A percentile compares a stretch with the other conserved stretches of the same genome.
phyloP scores from a whole-genome alignment of 2,329 filamentous ascomycete species.

The Huntiella savannae region DNA sequence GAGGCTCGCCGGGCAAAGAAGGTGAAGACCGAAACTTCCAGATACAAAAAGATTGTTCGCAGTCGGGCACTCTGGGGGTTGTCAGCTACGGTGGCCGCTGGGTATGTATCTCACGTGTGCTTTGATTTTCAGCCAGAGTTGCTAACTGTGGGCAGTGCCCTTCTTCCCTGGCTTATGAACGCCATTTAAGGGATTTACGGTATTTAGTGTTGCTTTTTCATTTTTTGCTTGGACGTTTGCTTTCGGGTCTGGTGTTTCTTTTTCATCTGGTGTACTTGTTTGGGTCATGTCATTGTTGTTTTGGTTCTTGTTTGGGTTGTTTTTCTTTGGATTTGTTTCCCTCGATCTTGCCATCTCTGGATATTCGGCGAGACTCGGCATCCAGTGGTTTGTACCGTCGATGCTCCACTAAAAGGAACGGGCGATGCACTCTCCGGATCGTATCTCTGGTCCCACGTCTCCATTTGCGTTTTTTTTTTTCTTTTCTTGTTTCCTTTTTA shows the following conservation, averaged over 20 bases:
- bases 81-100: constrained; percentile 69
- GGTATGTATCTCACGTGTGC: constrained; percentile 42
- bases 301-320: background rate
- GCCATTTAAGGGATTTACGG: constrained; percentile 22
- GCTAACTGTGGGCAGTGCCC: constrained; percentile 19
- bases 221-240: background rate
- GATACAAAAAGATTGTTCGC: constrained; percentile 72
- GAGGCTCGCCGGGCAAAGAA: constrained; percentile 48
- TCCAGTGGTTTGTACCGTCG: too few species aligned
- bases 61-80: constrained; percentile 73
- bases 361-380: too few species aligned
- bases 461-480: background rate
- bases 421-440: background rate
- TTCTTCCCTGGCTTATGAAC: constrained; percentile 33
- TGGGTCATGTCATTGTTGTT: background rate
- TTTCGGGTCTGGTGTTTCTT: background rate
- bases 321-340: constrained; percentile 1
- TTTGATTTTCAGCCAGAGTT: constrained; percentile 11
- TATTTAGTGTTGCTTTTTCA: constrained; percentile 5
- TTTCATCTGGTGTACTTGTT: background rate
- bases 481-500: constrained; percentile 5
- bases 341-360: constrained; percentile 4
- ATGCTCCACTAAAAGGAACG: too few species aligned
- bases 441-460: background rate
- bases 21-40: constrained; percentile 58